Evolutionary conservation across 257 asterid species (phyloP).

Genomic region (Rhazya stricta): DNA sequence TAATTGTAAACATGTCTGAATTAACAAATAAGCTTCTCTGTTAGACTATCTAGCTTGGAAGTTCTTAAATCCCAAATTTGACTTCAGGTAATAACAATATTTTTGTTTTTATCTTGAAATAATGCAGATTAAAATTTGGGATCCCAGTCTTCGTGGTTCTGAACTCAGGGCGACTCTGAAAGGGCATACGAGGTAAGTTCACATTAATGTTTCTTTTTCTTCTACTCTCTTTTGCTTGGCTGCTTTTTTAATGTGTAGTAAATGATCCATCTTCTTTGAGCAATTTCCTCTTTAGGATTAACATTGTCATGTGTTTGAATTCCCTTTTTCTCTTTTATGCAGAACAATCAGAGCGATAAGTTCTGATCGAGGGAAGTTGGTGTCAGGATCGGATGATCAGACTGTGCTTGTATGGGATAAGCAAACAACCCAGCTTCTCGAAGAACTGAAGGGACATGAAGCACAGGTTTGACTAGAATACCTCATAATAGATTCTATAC

Average conservation of each 20-base stretch:
- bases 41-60: neutral
- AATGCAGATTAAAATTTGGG: slow-evolving; percentile 90
- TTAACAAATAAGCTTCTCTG: neutral
- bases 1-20: neutral
- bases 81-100: neutral
- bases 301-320: neutral
- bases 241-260: slow-evolving; percentile 7
- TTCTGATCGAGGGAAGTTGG: slow-evolving; percentile 93
- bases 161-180: slow-evolving; percentile 86
- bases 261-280: neutral
- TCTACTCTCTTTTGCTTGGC: slow-evolving; percentile 7
- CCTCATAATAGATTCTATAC: slow-evolving; percentile 3
- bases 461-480: slow-evolving; percentile 56
- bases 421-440: slow-evolving; percentile 84
- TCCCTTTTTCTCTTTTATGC: slow-evolving; percentile 24
- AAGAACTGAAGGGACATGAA: slow-evolving; percentile 89
- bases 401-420: slow-evolving; percentile 96
- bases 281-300: neutral
- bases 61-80: neutral
- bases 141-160: slow-evolving; percentile 90
- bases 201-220: neutral
- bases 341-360: slow-evolving; percentile 90
- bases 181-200: slow-evolving; percentile 80
- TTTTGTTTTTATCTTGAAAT: neutral
- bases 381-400: slow-evolving; percentile 97